Evolutionary conservation across 2,329 filamentous ascomycete species (phyloP), one percentile per base, ranked within the genome.

Genomic region (Arthroderma sp.): DNA sequence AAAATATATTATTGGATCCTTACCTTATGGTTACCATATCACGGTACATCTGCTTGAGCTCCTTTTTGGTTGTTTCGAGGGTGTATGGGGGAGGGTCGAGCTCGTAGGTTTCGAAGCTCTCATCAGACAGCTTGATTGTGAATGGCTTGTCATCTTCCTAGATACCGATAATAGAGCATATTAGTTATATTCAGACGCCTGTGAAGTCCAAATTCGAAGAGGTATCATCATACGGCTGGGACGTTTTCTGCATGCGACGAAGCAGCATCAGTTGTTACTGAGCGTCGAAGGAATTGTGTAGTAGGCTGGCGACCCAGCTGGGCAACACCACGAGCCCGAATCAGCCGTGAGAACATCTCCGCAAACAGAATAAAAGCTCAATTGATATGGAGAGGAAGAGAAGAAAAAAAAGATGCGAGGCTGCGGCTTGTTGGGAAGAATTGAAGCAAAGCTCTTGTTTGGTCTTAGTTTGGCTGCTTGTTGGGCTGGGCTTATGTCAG

Each of bases 71-170:
- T 53, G 87, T 85, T 60, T 93, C 75, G 57, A 98, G 72, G 52
- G 85, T 88, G 76, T 95, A 95, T 48, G 86, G 74, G 54, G 91
- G 91, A 57, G 89, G 88, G 71, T 98, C 91, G 64, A 98, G 79
- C 75, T 95, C 87, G 73, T 96, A 98, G 48, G 91, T 95, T 78
- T 98, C 91, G 73, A 96, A 98, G 73, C 86, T 89, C 82, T 96
- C 89, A 66, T 95, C 86, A 66, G 86, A 94, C 66, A 98, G 83
- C 62, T 80, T 83, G 65, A 98, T 79, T 61, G 82, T 78, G 74
- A 98, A 96, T 54, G 80, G 79, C 76, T 94, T 84, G 62, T 95
- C 86, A 67, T 95, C 88, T 68, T 88, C 84, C 87, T 94, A 39
- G 22, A 22, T 15, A 7, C 29, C 27, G 37, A 29, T 34, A 10